Base-by-base conservation (phyloP, 2,329 filamentous ascomycete genomes). In the Phyllosticta citribraziliensis region DNA sequence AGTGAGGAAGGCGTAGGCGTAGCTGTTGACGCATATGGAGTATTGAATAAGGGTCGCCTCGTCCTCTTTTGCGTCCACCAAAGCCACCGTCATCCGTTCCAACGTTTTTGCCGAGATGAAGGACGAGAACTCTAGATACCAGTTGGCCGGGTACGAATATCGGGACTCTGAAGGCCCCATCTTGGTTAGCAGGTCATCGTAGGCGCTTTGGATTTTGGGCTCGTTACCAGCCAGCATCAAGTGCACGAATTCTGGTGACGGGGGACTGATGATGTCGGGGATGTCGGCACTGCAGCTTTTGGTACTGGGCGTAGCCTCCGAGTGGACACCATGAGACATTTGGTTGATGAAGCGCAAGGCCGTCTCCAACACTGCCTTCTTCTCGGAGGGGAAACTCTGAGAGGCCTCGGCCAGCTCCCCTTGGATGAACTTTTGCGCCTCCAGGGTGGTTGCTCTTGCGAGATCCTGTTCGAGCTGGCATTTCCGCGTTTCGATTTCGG, bases 21-120 rank as follows among this genome's bases (percentile, higher is more conserved):
- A 69, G 53, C 69, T 70, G 61, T 72, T 70, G 14, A 72, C 65
- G 27, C 71, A 67, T 14, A 73, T 66, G 51, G 69, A 70, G 63
- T 69, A 72, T 35, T 70, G 57, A 4, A 65, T 66, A 11, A 70
- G 64, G 1, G 69, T 72, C 27, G 65, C 67, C 52, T 71, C 67
- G 52, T 70, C 68, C 2, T 64, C 69, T 14, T 58, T 67, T 20
- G 67, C 67, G 55, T 71, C 68, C 62, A 71, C 65, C 53, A 73
- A 62, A 8, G 65, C 65, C 35, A 72, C 64, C 14, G 66, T 67
- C 22, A 72, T 72, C 22, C 65, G 65, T 54, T 71, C 69, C 19
- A 72, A 61, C 1, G 69, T 67, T 47, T 67, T 68, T n/a, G 67
- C 60, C 8, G 68, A 68, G n/a, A 73, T 65, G 40, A 52, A 61